Evolutionary conservation across 805 yeast genomes (phyloP).

Genomic region (Jamesozyma piceae): DNA sequence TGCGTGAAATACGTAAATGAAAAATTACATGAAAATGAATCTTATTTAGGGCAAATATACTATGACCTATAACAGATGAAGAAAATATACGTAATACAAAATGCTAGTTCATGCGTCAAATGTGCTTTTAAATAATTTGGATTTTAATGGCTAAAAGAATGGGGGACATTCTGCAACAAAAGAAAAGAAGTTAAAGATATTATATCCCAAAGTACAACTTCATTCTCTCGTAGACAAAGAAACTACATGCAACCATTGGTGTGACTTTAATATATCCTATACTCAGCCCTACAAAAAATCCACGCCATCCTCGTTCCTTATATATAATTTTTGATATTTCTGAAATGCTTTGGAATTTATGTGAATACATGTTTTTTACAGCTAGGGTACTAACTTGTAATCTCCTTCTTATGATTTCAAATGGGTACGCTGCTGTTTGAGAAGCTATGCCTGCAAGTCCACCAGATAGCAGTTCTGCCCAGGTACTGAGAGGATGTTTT

Average conservation of each 20-base stretch:
- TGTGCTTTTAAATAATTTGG: no score
- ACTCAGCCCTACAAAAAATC: slow-evolving; percentile 88
- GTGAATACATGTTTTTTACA: slow-evolving; percentile 41
- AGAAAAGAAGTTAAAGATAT: no score
- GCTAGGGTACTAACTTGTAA: slow-evolving; percentile 90
- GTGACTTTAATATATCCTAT: slow-evolving; percentile 92
- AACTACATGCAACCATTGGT: slow-evolving; percentile 96
- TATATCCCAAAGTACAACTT: slow-evolving; percentile 58
- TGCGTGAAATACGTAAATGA: no score
- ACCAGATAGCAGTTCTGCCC: slow-evolving; percentile 93
- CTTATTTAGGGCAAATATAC: no score
- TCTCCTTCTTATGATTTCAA: slow-evolving; percentile 87
- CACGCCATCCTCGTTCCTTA: slow-evolving; percentile 68
- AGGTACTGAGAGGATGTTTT: slow-evolving; percentile 64
- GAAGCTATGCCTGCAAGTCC: slow-evolving; percentile 93
- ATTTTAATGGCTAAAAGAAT: no score
- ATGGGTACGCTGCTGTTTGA: slow-evolving; percentile 94
- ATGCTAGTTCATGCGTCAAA: no score
- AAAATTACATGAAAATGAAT: no score
- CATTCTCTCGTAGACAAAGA: slow-evolving; percentile 84
- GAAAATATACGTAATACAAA: no score
- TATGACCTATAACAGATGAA: no score
- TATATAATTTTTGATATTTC: slow-evolving; percentile 46
- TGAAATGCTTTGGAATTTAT: slow-evolving; percentile 26
- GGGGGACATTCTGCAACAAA: no score